These are phyloP conservation scores for Pholiota adiposa DNA, from an alignment of 1,284 basidiomycete genomes.

Conservation along the genomic window DNA sequence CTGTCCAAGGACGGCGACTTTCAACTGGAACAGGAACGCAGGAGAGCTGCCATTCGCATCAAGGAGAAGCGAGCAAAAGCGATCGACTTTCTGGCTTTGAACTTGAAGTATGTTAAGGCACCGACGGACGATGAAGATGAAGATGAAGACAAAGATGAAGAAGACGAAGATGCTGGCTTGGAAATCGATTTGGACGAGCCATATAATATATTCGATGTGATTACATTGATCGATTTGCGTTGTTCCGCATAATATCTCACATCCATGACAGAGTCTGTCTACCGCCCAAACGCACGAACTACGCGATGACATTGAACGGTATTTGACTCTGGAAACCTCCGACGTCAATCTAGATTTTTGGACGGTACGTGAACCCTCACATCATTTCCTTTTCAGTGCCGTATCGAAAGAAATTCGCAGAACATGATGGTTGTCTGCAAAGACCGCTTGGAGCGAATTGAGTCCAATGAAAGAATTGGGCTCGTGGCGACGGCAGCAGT, in stretches of 20 bases:
- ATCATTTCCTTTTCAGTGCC: not conserved
- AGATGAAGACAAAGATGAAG: conserved; percentile 45
- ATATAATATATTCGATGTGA: conserved; percentile 92
- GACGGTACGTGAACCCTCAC: conserved; percentile 66
- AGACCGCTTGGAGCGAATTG: conserved; percentile 84
- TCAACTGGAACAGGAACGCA: conserved; percentile 92
- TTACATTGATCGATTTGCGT: conserved; percentile 31
- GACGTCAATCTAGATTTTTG: conserved; percentile 95
- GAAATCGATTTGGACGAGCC: conserved; percentile 99
- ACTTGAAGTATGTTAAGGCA: conserved; percentile 86
- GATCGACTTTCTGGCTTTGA: conserved; percentile 92
- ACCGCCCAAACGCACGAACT: conserved; percentile 91
- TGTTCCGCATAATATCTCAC: conserved; percentile 22
- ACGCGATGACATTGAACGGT: conserved; percentile 93
- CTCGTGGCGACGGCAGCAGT: conserved; percentile 76
- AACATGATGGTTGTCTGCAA: conserved; percentile 98
- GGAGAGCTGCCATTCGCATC: conserved; percentile 91
- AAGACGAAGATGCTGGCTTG: conserved; percentile 85
- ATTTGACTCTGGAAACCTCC: conserved; percentile 85
- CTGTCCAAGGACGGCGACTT: conserved; percentile 97
- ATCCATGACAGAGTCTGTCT: conserved; percentile 72
- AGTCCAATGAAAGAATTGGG: conserved; percentile 60
- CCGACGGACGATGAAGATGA: conserved; percentile 68
- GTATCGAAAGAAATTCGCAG: conserved; percentile 40
- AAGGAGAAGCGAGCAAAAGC: conserved; percentile 96